Conservation (phyloP, 2,329 filamentous ascomycete species). For the Phialophora expanda region DNA sequence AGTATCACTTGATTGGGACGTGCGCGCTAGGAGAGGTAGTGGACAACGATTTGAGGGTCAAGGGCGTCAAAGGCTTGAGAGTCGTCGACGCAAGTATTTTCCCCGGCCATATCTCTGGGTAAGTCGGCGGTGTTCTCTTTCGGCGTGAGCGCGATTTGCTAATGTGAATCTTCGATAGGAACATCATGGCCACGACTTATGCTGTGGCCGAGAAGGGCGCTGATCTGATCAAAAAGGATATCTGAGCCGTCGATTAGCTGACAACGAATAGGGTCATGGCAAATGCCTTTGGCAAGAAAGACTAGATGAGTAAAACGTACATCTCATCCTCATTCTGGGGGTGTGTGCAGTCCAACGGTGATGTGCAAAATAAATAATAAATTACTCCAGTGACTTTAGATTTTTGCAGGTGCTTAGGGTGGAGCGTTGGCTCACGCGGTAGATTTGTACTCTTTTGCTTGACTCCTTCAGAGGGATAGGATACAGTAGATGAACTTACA, state of each 20-base stretch:
- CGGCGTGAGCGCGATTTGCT: neutral
- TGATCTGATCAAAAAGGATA: constrained; percentile 45
- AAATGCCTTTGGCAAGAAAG: neutral
- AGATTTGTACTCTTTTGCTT: too few species aligned
- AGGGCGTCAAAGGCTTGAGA: constrained; percentile 46
- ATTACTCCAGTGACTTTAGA: too few species aligned
- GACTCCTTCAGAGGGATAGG: too few species aligned
- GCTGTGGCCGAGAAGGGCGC: constrained; percentile 45
- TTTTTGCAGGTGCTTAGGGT: too few species aligned
- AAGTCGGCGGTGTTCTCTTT: constrained; percentile 31
- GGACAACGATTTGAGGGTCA: constrained; percentile 46
- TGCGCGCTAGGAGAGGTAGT: constrained; percentile 54
- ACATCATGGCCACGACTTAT: constrained; percentile 43
- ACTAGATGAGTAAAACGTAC: too few species aligned
- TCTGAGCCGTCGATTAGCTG: constrained; percentile 1
- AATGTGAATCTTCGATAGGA: constrained; percentile 3
- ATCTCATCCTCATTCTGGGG: neutral
- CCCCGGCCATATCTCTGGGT: constrained; percentile 43
- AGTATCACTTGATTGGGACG: constrained; percentile 52
- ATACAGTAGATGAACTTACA: too few species aligned
- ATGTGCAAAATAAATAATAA: too few species aligned
- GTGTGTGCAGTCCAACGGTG: neutral
- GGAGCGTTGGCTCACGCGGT: too few species aligned
- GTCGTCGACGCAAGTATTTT: constrained; percentile 48
- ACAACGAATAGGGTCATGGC: neutral